These are phyloP conservation scores for Zea luxurians DNA, from an alignment of 176 grass and related monocot genomes.

Conservation along the genomic window DNA sequence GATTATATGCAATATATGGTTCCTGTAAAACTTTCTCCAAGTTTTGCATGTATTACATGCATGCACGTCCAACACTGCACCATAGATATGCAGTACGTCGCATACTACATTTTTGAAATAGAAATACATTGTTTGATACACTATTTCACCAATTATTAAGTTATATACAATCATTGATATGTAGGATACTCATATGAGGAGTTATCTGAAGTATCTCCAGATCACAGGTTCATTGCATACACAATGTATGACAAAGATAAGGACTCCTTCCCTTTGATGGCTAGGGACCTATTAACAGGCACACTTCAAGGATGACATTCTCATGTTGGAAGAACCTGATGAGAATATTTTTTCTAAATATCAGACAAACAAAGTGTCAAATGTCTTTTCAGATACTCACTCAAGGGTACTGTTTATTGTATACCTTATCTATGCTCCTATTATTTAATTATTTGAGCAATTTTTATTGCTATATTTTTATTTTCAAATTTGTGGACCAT, in stretches of 20 bases:
- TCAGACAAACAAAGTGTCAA: slow-evolving; percentile 90
- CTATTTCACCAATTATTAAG: slow-evolving; percentile 8
- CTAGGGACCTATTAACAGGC: slow-evolving; percentile 75
- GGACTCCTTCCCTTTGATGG: slow-evolving; percentile 79
- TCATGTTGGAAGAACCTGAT: slow-evolving; percentile 81
- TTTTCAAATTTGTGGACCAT: slow-evolving; percentile 33
- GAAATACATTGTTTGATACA: not conserved
- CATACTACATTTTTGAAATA: not conserved
- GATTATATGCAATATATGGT: not conserved
- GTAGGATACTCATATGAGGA: slow-evolving; percentile 92
- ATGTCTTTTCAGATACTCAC: slow-evolving; percentile 84
- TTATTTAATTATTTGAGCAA: slow-evolving; percentile 3
- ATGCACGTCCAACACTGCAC: not conserved
- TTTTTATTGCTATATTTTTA: slow-evolving; percentile 21
- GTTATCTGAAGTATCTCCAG: slow-evolving; percentile 88
- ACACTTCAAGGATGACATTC: slow-evolving; percentile 72
- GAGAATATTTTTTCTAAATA: slow-evolving; percentile 81
- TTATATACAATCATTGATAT: slow-evolving; percentile 31
- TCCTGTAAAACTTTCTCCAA: not conserved
- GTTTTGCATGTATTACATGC: not conserved
- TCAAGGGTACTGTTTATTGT: slow-evolving; percentile 65
- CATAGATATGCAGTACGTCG: not conserved
- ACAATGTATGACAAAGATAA: slow-evolving; percentile 97
- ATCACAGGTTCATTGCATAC: slow-evolving; percentile 85
- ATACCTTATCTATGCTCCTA: slow-evolving; percentile 5